phyloP scores from a whole-genome alignment of 148 eudicot genomes.

The Silene uniflora region DNA sequence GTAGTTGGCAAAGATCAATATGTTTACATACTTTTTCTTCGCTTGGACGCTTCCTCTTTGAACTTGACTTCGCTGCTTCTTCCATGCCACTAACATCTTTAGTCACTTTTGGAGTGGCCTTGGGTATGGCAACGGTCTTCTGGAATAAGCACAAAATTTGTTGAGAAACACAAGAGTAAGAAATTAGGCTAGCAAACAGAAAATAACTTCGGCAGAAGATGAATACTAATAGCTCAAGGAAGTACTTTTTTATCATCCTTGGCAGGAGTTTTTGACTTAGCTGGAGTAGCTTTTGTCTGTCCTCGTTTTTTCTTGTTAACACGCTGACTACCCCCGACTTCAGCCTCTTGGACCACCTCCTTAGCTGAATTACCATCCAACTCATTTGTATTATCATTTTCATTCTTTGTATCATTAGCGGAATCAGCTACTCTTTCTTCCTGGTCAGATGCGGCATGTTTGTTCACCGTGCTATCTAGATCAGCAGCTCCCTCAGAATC shows the following conservation, averaged over 20 bases:
- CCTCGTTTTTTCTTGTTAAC: conserved; percentile 34
- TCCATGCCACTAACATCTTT: conserved; percentile 43
- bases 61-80: conserved; percentile 40
- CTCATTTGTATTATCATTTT: conserved; percentile 36
- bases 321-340: conserved; percentile 27
- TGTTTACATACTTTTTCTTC: conserved; percentile 41
- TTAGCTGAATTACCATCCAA: conserved; percentile 35
- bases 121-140: conserved; percentile 45
- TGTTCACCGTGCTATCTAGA: conserved; percentile 27
- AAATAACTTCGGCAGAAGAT: background rate
- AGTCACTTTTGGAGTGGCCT: conserved; percentile 38
- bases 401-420: conserved; percentile 31
- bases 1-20: background rate
- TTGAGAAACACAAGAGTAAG: background rate
- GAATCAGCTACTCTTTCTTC: conserved; percentile 32
- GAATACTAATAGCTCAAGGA: background rate
- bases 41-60: conserved; percentile 63
- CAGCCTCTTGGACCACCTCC: conserved; percentile 35
- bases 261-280: conserved; percentile 35
- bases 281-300: conserved; percentile 32
- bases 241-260: conserved; percentile 46
- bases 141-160: conserved; percentile 22
- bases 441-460: conserved; percentile 22
- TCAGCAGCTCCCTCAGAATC: conserved; percentile 37
- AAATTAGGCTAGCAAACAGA: background rate